Conservation (phyloP, 202 grass and related monocot genomes). For the Panicum virgatum region DNA sequence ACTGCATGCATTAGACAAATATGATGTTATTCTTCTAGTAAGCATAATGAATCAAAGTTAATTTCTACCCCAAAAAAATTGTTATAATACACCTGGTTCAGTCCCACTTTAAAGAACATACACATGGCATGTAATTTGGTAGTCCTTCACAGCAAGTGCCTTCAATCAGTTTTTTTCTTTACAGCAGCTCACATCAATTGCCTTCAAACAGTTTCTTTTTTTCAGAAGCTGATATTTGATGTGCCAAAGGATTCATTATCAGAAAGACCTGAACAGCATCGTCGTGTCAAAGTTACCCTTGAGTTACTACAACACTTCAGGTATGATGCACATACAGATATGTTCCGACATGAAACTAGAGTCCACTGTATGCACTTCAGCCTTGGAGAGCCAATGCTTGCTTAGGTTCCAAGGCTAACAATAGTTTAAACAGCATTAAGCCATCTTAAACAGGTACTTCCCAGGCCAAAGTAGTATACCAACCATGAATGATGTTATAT, state of each 20-base stretch:
- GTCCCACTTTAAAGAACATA: constrained; percentile 22
- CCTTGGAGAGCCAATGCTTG: constrained; percentile 1
- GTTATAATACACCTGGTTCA: not conserved
- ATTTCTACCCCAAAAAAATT: not conserved
- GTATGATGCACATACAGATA: constrained; percentile 4
- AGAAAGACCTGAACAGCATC: not conserved
- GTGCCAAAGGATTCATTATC: constrained; percentile 2
- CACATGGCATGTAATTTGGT: not conserved
- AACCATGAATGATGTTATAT: constrained; percentile 14
- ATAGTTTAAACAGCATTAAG: constrained; percentile 19
- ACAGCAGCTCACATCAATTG: constrained; percentile 4
- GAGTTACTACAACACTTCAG: not conserved
- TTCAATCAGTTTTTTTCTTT: not conserved
- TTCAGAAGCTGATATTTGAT: not conserved
- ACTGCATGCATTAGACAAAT: not conserved
- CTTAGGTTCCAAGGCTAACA: not conserved
- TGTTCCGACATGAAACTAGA: constrained; percentile 24
- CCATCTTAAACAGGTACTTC: not conserved
- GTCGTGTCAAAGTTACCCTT: constrained; percentile 15
- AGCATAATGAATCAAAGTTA: not conserved
- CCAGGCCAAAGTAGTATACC: not conserved
- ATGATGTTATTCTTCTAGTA: not conserved
- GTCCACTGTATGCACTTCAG: not conserved
- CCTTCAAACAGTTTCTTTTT: not conserved
- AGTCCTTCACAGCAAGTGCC: constrained; percentile 10